Base-by-base conservation (phyloP, 1,139 yeast species). In the Blastobotrys aristatus region DNA sequence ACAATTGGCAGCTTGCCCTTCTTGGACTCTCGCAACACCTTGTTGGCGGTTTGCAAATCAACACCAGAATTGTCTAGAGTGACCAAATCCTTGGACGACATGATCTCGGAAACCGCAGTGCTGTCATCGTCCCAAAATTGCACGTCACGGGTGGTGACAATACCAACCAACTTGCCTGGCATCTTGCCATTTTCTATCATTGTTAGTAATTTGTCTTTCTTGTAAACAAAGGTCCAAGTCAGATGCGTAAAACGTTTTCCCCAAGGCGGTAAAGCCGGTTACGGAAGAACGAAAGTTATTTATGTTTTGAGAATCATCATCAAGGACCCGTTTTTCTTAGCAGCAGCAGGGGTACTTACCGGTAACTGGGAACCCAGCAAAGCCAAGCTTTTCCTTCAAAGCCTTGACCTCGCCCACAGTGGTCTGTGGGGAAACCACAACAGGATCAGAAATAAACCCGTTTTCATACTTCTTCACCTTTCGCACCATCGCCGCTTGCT, bases 211-310 rank as follows among this genome's bases (percentile, higher is more conserved):
- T 34, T n/a, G n/a, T 10, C 35, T 10, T 18, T 7, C 20, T 17
- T 33, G n/a, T 11, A 33, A 33, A 33, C 26, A n/a, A 32, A 32
- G 17, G 11, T 30, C 14, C 6, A 20, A 36, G 37, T 38, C 50
- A 47, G 18, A 42, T 35, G 27, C 20, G 27, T 26, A 65, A 65
- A 71, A 59, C 60, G 73, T 57, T 89, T 97, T 43, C 46, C 95
- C 72, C 97, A 88, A 78, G 96, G 86, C 90, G 95, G 95, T 84
- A 82, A 83, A 94, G 87, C 85, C 95, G 69, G 62, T 69, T 65
- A 57, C 97, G 96, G 98, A 84, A 92, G 98, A 92, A 92, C 97
- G 98, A 92, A 92, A 92, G 97, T 92, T 89, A 87, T 21, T 68
- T 60, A 64, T 60, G 61, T 67, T 40, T 39, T 43, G n/a, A 39